Evolutionary conservation across 305 asterid species (phyloP), one percentile per base, ranked within the genome.

Genomic region (Euphrasia arctica): DNA sequence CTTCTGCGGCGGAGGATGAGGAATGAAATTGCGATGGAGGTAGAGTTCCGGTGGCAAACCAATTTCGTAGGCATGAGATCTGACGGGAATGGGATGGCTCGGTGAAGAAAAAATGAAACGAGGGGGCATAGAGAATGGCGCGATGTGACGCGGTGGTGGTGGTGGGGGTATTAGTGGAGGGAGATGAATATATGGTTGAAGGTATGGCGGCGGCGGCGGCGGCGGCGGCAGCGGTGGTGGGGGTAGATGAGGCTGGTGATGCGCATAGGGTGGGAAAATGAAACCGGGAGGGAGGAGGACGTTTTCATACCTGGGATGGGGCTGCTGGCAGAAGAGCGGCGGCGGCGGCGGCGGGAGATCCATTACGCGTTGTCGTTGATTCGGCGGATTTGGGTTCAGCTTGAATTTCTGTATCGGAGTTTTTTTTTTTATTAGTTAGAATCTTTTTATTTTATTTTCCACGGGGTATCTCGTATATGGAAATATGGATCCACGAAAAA

Each of bases 281-380:
- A 73, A 78, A 62, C 72, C 72, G 57, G 80, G 72, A 51, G 69
- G 78, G 65, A 65, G 82, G 49, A 61, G 64, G 2, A 59, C 63
- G 66, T 78, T 65, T 31, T 50, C 80, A 34, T 80, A 77, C 79
- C 85, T 71, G 76, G 68, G 68, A 68, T 65, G 48, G 71, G 50
- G 65, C 49, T 27, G 80, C 74, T 14, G 57, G 29, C 29, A 31
- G 27, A 14, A 52, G 51, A 9, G 50, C 73, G 75, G 76, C 47
- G 82, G 82, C 61, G 74, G 80, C 51, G 76, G 87, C 13, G 59
- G 59, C 34, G 32, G 59, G 18, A 58, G 83, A 78, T 74, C 86
- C 83, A 81, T 78, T 2, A 59, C 58, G 63, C 68, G 61, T 9
- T 69, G 72, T 63, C 48, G 72, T 32, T 57, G 66, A 18, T 66